Evolutionary conservation across 306 rosid species (phyloP).

Genomic region (Neltuma alba): DNA sequence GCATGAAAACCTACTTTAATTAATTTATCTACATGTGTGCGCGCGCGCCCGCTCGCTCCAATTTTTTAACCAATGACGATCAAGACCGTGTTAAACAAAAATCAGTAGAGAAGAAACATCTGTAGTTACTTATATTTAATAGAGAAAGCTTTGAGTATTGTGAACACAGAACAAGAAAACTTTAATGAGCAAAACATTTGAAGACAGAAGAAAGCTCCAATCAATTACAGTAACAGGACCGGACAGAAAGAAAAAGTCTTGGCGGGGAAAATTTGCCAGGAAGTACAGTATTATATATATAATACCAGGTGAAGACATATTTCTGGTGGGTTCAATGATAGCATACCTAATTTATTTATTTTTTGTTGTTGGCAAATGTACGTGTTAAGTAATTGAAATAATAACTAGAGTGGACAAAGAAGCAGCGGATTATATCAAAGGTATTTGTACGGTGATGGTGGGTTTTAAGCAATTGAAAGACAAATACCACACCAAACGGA

Average conservation of each 20-base stretch:
- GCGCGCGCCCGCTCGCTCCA: too few species aligned
- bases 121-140: background rate
- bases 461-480: slow-evolving; percentile 9
- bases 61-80: background rate
- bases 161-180: background rate
- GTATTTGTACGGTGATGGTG: background rate
- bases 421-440: background rate
- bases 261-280: background rate
- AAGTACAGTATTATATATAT: background rate
- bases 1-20: background rate
- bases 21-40: too few species aligned
- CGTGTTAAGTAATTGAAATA: background rate
- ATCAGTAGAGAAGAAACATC: background rate
- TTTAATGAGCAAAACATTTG: background rate
- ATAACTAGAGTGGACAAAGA: background rate
- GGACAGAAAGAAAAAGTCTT: background rate
- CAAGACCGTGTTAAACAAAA: background rate
- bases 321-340: slow-evolving; percentile 13
- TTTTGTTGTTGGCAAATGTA: background rate
- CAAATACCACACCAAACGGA: background rate
- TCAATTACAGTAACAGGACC: background rate
- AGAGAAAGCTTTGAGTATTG: background rate
- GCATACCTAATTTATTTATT: slow-evolving; percentile 5
- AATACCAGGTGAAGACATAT: background rate
- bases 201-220: background rate